Evolutionary conservation across 1,284 basidiomycete species (phyloP), one percentile per base, ranked within the genome.

Genomic region (Singerocomus rubriflavus): DNA sequence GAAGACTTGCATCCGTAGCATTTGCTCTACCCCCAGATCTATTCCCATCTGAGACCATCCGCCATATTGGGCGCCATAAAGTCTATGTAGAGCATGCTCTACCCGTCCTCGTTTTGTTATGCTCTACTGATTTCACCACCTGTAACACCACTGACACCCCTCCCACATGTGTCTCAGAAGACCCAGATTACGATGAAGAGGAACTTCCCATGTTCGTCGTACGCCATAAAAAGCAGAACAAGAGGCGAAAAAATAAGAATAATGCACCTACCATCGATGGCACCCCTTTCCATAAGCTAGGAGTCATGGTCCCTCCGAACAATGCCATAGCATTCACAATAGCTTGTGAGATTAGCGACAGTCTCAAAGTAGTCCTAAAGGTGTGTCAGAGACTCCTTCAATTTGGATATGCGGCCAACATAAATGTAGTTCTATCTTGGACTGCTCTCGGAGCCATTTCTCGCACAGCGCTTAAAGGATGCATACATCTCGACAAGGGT

Each of bases 301-400:
- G 60, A 3, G 33, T 40, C 1, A 33, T 46, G 1, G 52, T 67
- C 0, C 75, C 75, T 3, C 26, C 27, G 7, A 60, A 59, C n/a
- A 37, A 44, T 12, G 44, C 51, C 3, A 64, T 67, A 26, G 68
- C 63, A 0, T 40, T 44, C 3, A 35, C 51, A 9, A 40, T 67
- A n/a, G 56, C 57, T 0, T 11, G 8, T 1, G 31, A 54, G 6
- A 57, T 75, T 11, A 42, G 64, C 0, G 13, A 17, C 1, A 17
- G 59, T 1, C 65, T 71, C 41, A 66, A 60, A 48, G n/a, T 12
- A 5, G 57, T 62, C 34, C 42, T 76, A 7, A 40, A 64, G 51
- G 74, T 74, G 12, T 0, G 62, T 54, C 9, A 0, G 26, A 36
- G 2, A 2, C 5, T 16, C 3, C 2, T 9, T 51, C 14, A 3